phyloP scores from a whole-genome alignment of 148 eudicot species.

The Suaeda aralocaspica region DNA sequence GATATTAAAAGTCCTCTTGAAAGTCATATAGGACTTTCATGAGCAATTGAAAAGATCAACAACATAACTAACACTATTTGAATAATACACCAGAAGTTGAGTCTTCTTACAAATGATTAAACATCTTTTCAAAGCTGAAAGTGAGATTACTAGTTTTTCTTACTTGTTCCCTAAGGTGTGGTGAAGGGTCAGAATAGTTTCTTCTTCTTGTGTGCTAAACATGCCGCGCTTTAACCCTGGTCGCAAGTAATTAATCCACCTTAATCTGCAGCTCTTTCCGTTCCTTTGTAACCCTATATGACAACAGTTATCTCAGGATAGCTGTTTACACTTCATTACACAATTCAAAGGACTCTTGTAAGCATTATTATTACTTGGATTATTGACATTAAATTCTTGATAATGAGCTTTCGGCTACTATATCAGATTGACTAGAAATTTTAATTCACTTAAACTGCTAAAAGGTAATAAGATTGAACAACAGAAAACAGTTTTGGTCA shows the following conservation, averaged over 20 bases:
- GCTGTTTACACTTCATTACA: not conserved
- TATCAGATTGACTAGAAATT: not conserved
- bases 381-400: too few species aligned
- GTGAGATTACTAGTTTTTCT: slow-evolving; percentile 38
- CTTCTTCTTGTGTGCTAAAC: slow-evolving; percentile 60
- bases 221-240: slow-evolving; percentile 73
- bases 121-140: slow-evolving; percentile 1
- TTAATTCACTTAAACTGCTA: not conserved
- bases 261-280: slow-evolving; percentile 83
- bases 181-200: slow-evolving; percentile 55
- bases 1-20: slow-evolving; percentile 1
- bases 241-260: slow-evolving; percentile 77
- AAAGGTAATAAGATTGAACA: not conserved
- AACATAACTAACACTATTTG: not conserved
- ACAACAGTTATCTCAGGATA: not conserved
- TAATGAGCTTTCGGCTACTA: too few species aligned
- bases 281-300: slow-evolving; percentile 60
- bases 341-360: too few species aligned
- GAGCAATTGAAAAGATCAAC: slow-evolving; percentile 12
- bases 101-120: slow-evolving; percentile 2
- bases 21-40: not conserved
- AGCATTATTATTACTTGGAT: too few species aligned
- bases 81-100: not conserved
- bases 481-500: not conserved
- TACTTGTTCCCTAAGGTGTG: slow-evolving; percentile 80